Conservation (phyloP, 805 yeast genomes). For the Metschnikowia bowlesiae region DNA sequence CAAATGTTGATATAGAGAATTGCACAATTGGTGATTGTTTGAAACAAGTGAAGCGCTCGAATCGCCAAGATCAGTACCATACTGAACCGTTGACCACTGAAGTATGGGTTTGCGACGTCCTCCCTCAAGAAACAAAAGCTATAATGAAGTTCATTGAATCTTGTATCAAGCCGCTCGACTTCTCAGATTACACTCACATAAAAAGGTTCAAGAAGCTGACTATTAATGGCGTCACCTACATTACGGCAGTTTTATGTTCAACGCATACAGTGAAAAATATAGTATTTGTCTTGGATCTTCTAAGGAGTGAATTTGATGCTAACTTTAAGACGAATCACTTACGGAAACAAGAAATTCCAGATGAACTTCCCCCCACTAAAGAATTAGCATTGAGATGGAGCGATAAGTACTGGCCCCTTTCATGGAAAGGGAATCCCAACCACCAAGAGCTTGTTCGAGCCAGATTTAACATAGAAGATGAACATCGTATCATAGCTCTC, state of each 20-base stretch:
- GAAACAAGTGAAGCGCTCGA: conserved; percentile 39
- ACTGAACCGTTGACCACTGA: conserved; percentile 25
- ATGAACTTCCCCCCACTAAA: conserved; percentile 62
- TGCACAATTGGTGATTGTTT: conserved; percentile 43
- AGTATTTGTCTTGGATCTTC: conserved; percentile 22
- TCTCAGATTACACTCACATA: conserved; percentile 35
- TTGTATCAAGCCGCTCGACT: conserved; percentile 25
- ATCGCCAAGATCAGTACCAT: conserved; percentile 6
- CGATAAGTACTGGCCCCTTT: conserved; percentile 70
- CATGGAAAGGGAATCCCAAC: conserved; percentile 91
- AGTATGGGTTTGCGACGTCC: conserved; percentile 49
- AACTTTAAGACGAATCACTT: conserved; percentile 11
- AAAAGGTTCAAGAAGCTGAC: conserved; percentile 49
- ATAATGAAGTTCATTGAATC: conserved; percentile 26
- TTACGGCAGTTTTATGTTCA: conserved; percentile 49
- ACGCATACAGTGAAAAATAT: conserved; percentile 23
- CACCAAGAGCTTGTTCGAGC: conserved; percentile 62
- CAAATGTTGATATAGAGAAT: conserved; percentile 41
- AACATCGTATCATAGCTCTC: conserved; percentile 24
- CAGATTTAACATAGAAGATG: conserved; percentile 43
- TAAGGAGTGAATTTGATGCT: conserved; percentile 7
- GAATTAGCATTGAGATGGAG: conserved; percentile 69
- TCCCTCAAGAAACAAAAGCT: conserved; percentile 31
- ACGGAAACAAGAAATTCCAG: conserved; percentile 43
- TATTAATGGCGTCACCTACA: conserved; percentile 1